These are phyloP conservation scores for Populus hybrid DNA, from an alignment of 441 rosid genomes.

Conservation along the genomic window DNA sequence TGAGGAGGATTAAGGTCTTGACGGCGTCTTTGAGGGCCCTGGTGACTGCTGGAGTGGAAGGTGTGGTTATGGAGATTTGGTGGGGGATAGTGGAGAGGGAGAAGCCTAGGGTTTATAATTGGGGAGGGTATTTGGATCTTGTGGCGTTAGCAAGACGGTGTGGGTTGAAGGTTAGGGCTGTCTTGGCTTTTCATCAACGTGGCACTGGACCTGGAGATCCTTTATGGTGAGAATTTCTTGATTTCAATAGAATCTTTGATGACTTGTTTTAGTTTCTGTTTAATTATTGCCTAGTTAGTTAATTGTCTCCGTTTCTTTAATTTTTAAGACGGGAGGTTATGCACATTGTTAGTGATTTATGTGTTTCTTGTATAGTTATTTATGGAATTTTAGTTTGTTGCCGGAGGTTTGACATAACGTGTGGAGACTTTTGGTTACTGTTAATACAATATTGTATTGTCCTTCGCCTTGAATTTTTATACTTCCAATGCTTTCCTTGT, in stretches of 20 bases:
- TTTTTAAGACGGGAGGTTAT: not conserved
- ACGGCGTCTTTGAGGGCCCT: slow-evolving; percentile 35
- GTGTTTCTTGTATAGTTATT: not conserved
- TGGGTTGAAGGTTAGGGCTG: slow-evolving; percentile 45
- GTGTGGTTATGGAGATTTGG: slow-evolving; percentile 51
- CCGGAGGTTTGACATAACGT: not conserved
- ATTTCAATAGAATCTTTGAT: not conserved
- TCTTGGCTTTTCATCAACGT: slow-evolving; percentile 43
- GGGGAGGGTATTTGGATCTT: slow-evolving; percentile 41
- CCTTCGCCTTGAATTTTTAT: not conserved
- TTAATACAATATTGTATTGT: not conserved
- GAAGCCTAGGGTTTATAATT: slow-evolving; percentile 42
- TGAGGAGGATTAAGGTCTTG: slow-evolving; percentile 35
- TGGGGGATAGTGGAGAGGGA: slow-evolving; percentile 57
- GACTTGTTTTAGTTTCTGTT: not conserved
- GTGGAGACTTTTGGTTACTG: not conserved
- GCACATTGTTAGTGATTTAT: not conserved
- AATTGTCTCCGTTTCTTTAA: not conserved
- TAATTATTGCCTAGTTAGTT: not conserved
- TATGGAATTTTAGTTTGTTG: not conserved
- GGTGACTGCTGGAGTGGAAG: slow-evolving; percentile 40
- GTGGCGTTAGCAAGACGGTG: slow-evolving; percentile 32
- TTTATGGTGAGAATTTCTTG: slow-evolving; percentile 24
- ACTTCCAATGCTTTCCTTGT: not conserved
- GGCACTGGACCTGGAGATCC: slow-evolving; percentile 40